Evolutionary conservation across 108 stramenopile species (phyloP).

Genomic region (Chaetoceros muelleri): DNA sequence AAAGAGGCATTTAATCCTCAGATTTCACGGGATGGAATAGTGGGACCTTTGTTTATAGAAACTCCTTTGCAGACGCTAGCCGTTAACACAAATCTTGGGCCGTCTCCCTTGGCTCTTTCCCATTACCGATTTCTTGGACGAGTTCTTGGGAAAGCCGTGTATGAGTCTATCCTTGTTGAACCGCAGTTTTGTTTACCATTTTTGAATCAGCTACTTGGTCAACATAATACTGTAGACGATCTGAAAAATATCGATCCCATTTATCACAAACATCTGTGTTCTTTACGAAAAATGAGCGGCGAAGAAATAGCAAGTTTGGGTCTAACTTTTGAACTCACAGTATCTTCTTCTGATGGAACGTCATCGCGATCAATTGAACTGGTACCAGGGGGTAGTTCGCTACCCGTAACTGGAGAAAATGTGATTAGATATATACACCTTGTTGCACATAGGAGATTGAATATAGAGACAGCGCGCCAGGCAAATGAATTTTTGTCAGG

Average conservation of each 20-base stretch:
- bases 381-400: constrained; percentile 64
- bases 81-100: constrained; percentile 38
- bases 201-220: constrained; percentile 78
- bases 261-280: constrained; percentile 77
- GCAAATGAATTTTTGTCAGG: constrained; percentile 89
- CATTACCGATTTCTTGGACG: constrained; percentile 91
- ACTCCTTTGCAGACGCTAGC: constrained; percentile 58
- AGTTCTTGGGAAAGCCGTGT: constrained; percentile 94
- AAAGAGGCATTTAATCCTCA: constrained; percentile 58
- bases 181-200: constrained; percentile 84
- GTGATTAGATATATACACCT: constrained; percentile 88
- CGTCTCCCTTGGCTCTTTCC: constrained; percentile 19
- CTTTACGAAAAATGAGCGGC: constrained; percentile 52
- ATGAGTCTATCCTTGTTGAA: constrained; percentile 87
- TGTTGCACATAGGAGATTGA: constrained; percentile 87
- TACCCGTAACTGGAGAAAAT: constrained; percentile 82
- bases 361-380: constrained; percentile 35
- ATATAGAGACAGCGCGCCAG: constrained; percentile 67
- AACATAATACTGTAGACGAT: constrained; percentile 88
- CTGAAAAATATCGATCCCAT: constrained; percentile 88
- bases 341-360: constrained; percentile 6
- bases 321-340: constrained; percentile 74
- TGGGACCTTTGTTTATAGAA: constrained; percentile 50
- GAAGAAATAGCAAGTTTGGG: constrained; percentile 57
- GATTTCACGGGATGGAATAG: constrained; percentile 10